These are phyloP conservation scores for Solanum sparsipilum DNA, from an alignment of 257 asterid genomes.

Conservation along the genomic window DNA sequence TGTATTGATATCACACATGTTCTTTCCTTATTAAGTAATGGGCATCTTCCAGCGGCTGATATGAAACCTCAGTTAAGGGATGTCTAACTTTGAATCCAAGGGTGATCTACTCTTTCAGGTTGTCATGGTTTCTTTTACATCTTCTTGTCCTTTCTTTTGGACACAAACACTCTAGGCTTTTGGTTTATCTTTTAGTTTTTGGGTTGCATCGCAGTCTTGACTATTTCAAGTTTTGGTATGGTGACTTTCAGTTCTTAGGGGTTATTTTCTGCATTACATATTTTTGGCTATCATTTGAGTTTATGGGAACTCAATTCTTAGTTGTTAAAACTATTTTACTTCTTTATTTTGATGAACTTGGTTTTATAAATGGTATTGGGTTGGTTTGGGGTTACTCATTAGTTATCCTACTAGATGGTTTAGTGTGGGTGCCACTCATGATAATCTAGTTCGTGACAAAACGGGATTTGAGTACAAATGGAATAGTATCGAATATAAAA, in stretches of 20 bases:
- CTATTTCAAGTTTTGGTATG: background rate
- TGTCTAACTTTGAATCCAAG: too few relatives aligned
- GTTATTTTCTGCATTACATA: background rate
- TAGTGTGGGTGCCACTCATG: background rate
- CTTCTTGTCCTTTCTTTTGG: background rate
- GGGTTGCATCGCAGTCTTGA: background rate
- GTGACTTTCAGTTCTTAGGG: background rate
- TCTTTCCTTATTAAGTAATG: background rate
- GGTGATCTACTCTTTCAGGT: background rate
- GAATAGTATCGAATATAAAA: background rate
- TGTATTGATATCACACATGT: background rate
- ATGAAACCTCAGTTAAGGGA: background rate
- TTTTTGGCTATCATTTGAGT: background rate
- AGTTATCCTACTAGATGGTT: background rate
- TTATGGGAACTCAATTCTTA: too few relatives aligned
- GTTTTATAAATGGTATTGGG: background rate
- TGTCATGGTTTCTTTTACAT: background rate
- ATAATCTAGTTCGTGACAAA: too few relatives aligned
- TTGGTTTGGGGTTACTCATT: background rate
- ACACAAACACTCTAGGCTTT: background rate
- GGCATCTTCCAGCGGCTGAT: background rate
- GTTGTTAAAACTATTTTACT: background rate
- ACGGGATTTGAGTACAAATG: background rate
- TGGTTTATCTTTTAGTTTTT: background rate
- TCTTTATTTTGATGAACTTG: background rate